Evolutionary conservation across 1,284 basidiomycete species (phyloP).

Genomic region (Pseudozyma tsukubaensis): DNA sequence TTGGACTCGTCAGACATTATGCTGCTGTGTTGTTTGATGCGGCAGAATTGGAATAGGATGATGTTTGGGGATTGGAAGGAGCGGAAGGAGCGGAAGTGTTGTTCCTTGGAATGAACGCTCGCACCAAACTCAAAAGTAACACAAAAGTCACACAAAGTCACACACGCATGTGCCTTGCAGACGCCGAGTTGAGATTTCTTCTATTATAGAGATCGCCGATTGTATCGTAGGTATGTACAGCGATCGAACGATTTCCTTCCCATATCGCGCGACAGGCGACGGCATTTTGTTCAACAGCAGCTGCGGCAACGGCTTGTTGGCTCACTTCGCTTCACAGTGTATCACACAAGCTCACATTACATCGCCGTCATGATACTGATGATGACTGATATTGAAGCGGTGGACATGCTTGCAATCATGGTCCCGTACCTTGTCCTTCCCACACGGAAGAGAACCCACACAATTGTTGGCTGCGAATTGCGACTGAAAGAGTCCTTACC

Average conservation of each 20-base stretch:
- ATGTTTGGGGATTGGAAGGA: neutral
- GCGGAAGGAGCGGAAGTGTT: constrained; percentile 3
- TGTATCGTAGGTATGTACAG: too few species aligned
- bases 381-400: too few species aligned
- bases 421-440: too few species aligned
- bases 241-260: constrained; percentile 5
- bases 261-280: constrained; percentile 34
- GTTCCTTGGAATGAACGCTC: neutral
- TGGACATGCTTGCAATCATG: too few species aligned
- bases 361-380: too few species aligned
- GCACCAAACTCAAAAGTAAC: constrained; percentile 17
- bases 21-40: constrained; percentile 11
- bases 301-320: constrained; percentile 44
- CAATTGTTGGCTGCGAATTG: too few species aligned
- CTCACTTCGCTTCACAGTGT: too few species aligned
- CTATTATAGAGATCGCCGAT: constrained; percentile 2
- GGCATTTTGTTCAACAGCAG: constrained; percentile 9
- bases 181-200: constrained; percentile 15
- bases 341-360: too few species aligned
- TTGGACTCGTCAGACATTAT: constrained; percentile 41
- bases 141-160: constrained; percentile 5
- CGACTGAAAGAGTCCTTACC: too few species aligned
- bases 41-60: neutral
- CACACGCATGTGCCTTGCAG: constrained; percentile 5
- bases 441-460: too few species aligned